phyloP scores from a whole-genome alignment of 176 grass and related monocot species.

The Carex scoparia region DNA sequence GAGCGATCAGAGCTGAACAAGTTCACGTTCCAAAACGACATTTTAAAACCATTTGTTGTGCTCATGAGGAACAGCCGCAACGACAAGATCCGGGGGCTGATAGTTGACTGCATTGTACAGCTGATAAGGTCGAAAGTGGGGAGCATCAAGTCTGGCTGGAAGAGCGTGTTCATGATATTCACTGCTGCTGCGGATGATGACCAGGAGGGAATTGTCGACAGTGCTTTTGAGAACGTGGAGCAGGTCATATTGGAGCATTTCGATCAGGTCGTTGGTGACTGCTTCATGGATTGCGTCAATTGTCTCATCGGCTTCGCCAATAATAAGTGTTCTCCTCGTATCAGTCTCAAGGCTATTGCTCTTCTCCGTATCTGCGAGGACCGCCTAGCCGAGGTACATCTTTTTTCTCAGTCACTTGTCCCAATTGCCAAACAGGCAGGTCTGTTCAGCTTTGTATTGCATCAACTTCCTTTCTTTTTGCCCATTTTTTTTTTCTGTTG shows the following conservation, averaged over 20 bases:
- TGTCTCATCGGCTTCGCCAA: conserved; percentile 98
- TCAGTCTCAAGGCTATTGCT: conserved; percentile 99
- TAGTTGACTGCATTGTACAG: conserved; percentile 99
- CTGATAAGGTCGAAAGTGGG: conserved; percentile 99
- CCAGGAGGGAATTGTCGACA: conserved; percentile 90
- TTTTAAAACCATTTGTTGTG: conserved; percentile 98
- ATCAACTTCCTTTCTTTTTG: conserved; percentile 2
- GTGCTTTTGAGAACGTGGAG: conserved; percentile 98
- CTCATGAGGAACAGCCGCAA: conserved; percentile 93
- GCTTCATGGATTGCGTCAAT: conserved; percentile 99
- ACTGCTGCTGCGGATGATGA: conserved; percentile 91
- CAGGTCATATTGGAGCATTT: conserved; percentile 99
- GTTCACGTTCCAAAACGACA: conserved; percentile 99
- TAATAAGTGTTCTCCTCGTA: conserved; percentile 87
- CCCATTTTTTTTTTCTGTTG: conserved; percentile 4
- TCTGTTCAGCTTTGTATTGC: conserved; percentile 7
- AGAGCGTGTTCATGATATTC: conserved; percentile 99
- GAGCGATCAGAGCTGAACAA: conserved; percentile 97
- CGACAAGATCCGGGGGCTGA: conserved; percentile 84
- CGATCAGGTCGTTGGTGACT: conserved; percentile 96
- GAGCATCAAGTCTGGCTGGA: conserved; percentile 99
- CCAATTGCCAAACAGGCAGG: conserved; percentile 1
- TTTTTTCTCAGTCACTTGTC: not conserved
- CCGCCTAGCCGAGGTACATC: conserved; percentile 91
- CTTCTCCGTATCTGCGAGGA: conserved; percentile 98